A percentile compares a stretch with the other conserved stretches of the same genome.
Evolutionary conservation across 495 filamentous ascomycete species (phyloP).

Genomic region (Penicillium taxi): DNA sequence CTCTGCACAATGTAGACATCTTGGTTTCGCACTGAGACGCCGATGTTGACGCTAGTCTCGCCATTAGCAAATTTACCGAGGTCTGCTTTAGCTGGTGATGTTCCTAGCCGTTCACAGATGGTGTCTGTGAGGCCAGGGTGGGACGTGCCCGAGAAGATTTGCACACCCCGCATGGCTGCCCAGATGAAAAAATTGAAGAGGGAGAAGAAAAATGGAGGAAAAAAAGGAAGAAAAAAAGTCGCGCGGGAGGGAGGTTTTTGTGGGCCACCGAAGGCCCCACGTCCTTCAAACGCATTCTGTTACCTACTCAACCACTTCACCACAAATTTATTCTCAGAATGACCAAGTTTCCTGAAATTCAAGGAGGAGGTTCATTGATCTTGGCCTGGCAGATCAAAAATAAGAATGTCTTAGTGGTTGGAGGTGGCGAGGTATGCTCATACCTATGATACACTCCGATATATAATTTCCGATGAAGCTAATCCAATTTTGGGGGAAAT

Average conservation of each 20-base stretch:
- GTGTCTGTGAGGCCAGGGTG: slow-evolving; percentile 61
- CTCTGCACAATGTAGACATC: slow-evolving; percentile 99
- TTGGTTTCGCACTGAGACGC: slow-evolving; percentile 90
- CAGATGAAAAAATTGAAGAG: slow-evolving; percentile 7
- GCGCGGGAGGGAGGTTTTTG: slow-evolving; percentile 9
- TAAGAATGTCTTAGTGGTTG: slow-evolving; percentile 78
- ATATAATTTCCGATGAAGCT: slow-evolving; percentile 6
- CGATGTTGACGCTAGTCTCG: slow-evolving; percentile 91
- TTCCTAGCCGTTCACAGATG: slow-evolving; percentile 66
- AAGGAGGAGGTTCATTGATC: slow-evolving; percentile 86
- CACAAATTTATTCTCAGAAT: slow-evolving; percentile 32
- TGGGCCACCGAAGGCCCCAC: slow-evolving; percentile 17
- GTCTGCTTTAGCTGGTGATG: slow-evolving; percentile 53
- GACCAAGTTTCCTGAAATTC: slow-evolving; percentile 65
- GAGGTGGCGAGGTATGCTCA: slow-evolving; percentile 75
- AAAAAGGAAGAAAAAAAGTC: slow-evolving; percentile 8
- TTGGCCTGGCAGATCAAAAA: slow-evolving; percentile 87
- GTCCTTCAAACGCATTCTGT: neutral
- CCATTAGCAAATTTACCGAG: slow-evolving; percentile 76
- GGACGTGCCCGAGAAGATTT: slow-evolving; percentile 64
- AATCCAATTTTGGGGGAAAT: too few species aligned
- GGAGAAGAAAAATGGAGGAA: slow-evolving; percentile 12
- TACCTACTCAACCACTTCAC: slow-evolving; percentile 3
- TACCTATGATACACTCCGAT: neutral
- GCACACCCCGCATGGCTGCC: slow-evolving; percentile 53